A percentile compares a stretch with the other conserved stretches of the same genome.
These are phyloP conservation scores for Antarctomyces pellizariae DNA, from an alignment of 495 filamentous ascomycete species.

Conservation along the genomic window DNA sequence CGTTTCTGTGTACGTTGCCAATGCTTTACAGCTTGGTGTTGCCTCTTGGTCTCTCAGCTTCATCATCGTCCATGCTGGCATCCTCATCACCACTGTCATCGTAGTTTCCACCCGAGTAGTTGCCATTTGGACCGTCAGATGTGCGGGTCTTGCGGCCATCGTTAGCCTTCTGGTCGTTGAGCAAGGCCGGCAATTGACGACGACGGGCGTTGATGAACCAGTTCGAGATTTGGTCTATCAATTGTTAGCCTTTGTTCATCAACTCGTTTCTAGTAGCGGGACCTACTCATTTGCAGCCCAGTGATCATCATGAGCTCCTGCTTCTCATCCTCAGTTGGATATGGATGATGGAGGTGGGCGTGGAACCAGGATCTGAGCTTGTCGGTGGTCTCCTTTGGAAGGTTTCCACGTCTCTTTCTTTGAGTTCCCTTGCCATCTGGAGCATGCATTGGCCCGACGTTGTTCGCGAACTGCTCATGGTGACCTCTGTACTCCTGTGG, in stretches of 20 bases:
- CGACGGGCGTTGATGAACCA: constrained; percentile 90
- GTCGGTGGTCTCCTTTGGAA: constrained; percentile 70
- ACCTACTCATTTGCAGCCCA: constrained; percentile 60
- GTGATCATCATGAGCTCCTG: constrained; percentile 55
- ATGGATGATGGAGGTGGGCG: constrained; percentile 56
- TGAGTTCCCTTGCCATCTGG: constrained; percentile 26
- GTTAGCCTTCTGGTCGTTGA: too few species aligned
- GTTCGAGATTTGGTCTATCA: constrained; percentile 51
- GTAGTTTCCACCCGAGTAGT: too few species aligned
- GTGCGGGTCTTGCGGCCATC: too few species aligned
- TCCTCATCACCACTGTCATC: too few species aligned
- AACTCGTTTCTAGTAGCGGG: constrained; percentile 7
- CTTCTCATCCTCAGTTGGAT: constrained; percentile 82
- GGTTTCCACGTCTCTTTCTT: constrained; percentile 45
- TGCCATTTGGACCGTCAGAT: too few species aligned
- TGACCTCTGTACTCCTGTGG: too few species aligned
- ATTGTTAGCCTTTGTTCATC: not conserved
- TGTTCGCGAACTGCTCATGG: too few species aligned
- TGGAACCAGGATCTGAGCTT: constrained; percentile 62
- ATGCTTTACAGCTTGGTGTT: too few species aligned
- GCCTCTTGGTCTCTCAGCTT: too few species aligned
- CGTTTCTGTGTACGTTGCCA: too few species aligned
- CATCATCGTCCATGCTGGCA: too few species aligned
- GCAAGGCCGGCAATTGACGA: constrained; percentile 45
- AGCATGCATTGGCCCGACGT: too few species aligned